Evolutionary conservation across 1,139 yeast species (phyloP), one percentile per base, ranked within the genome.

Genomic region (Diutina mesorugosa): DNA sequence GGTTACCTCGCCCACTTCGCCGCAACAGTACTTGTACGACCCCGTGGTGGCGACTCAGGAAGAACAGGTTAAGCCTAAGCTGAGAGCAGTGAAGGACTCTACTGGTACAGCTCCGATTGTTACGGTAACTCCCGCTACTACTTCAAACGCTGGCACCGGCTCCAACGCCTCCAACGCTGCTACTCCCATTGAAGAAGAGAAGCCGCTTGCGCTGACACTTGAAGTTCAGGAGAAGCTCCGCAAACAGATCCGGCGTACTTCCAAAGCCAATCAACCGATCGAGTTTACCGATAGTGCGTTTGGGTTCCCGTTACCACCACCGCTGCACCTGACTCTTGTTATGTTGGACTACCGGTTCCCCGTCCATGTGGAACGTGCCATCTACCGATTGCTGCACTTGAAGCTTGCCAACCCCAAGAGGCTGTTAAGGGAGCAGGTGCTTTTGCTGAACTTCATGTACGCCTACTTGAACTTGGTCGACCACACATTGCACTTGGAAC

Each of bases 391-490:
- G 59, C 87, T 96, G 51, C 99, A 93, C 69, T 73, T 93, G 67
- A 93, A 93, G 69, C 76, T 93, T 62, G 97, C 98, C 48, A 95
- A 95, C 66, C 95, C 98, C 1, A 87, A 90, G 66, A 75, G 98
- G 58, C 95, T 95, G 21, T 73, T 93, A 59, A 78, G 91, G 46
- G 97, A 95, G 66, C 99, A 93, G 67, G 99, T 93, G 2, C 70
- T 93, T 56, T 72, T 93, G 61, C 89, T 97, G 58, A 95, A 95
- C 68, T 93, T 93, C 78, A 93, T 93, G 99, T 93, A 93, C 68
- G 95, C 98, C 0, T 93, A 93, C 70, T 79, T 93, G 75, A 93
- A 93, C 66, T 76, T 93, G 69, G 97, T 93, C 58, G 95, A 93
- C 69, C 97, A 91, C 64, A 85, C 93, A 7, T 73, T 87, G 62